These are phyloP conservation scores for Aspergillus spinulosporus DNA, from an alignment of 2,329 filamentous ascomycete genomes.

Conservation along the genomic window DNA sequence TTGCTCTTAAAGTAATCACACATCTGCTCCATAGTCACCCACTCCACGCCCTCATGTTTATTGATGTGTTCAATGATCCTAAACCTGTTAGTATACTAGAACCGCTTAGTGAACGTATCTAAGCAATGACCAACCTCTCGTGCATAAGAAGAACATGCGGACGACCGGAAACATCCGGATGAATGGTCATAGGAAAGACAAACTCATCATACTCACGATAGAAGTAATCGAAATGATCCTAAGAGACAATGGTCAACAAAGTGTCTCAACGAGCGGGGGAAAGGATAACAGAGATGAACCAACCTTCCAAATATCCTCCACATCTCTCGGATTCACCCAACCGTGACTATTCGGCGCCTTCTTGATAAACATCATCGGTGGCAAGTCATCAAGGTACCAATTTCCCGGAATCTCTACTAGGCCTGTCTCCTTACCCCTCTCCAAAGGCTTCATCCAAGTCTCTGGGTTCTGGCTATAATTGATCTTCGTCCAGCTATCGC, in stretches of 20 bases:
- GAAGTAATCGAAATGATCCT: constrained; percentile 67
- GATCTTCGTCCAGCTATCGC: constrained; percentile 48
- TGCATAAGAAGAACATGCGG: constrained; percentile 74
- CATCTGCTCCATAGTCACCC: constrained; percentile 65
- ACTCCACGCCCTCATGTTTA: constrained; percentile 53
- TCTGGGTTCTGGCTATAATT: constrained; percentile 44
- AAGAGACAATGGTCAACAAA: constrained; percentile 53
- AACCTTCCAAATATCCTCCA: constrained; percentile 59
- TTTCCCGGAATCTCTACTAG: constrained; percentile 47
- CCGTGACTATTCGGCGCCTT: constrained; percentile 54
- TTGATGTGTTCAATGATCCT: constrained; percentile 69
- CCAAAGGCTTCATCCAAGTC: constrained; percentile 51
- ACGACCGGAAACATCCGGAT: constrained; percentile 70
- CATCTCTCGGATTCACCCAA: constrained; percentile 58
- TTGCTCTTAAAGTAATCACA: constrained; percentile 67
- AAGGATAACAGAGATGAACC: neutral
- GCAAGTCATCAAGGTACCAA: constrained; percentile 48
- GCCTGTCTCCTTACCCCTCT: constrained; percentile 45
- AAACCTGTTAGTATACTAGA: constrained; percentile 10
- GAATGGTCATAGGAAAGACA: constrained; percentile 74
- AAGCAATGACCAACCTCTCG: constrained; percentile 55
- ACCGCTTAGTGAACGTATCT: neutral
- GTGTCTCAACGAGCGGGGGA: neutral
- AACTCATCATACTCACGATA: constrained; percentile 77
- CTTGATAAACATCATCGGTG: constrained; percentile 51